A percentile compares a stretch with the other conserved stretches of the same genome.
Evolutionary conservation across 441 rosid species (phyloP).

Genomic region (Erodium chrysanthum): DNA sequence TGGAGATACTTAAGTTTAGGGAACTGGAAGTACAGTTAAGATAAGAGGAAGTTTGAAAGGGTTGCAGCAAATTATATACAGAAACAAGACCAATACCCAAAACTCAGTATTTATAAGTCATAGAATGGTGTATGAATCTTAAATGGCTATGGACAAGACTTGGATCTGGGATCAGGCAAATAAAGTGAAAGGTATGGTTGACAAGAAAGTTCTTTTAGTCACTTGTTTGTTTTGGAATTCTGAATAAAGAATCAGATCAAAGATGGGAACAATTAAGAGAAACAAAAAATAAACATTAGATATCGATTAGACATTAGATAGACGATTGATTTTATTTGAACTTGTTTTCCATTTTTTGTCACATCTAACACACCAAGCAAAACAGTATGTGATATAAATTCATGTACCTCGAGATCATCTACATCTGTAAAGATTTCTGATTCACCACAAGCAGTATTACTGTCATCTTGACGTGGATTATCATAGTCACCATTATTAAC

Average conservation of each 20-base stretch:
- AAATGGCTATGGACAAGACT: neutral
- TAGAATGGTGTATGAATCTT: neutral
- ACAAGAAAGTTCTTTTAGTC: neutral
- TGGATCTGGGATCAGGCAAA: neutral
- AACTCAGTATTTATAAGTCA: neutral
- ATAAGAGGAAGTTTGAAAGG: neutral
- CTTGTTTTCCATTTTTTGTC: neutral
- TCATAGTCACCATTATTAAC: slow-evolving; percentile 22
- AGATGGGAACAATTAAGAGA: neutral
- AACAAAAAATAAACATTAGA: neutral
- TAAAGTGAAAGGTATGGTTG: neutral
- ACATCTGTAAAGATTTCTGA: slow-evolving; percentile 69
- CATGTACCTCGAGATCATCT: slow-evolving; percentile 63
- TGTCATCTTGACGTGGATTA: slow-evolving; percentile 28
- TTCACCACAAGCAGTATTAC: slow-evolving; percentile 32
- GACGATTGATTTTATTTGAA: neutral
- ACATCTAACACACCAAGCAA: neutral
- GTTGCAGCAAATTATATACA: neutral
- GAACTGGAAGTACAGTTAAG: neutral
- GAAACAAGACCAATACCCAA: neutral
- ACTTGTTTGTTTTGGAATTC: neutral
- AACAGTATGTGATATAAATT: neutral
- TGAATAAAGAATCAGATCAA: neutral
- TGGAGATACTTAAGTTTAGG: neutral
- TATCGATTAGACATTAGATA: neutral